phyloP scores from a whole-genome alignment of 2,329 filamentous ascomycete species.

The Trichoderma simmonsii region DNA sequence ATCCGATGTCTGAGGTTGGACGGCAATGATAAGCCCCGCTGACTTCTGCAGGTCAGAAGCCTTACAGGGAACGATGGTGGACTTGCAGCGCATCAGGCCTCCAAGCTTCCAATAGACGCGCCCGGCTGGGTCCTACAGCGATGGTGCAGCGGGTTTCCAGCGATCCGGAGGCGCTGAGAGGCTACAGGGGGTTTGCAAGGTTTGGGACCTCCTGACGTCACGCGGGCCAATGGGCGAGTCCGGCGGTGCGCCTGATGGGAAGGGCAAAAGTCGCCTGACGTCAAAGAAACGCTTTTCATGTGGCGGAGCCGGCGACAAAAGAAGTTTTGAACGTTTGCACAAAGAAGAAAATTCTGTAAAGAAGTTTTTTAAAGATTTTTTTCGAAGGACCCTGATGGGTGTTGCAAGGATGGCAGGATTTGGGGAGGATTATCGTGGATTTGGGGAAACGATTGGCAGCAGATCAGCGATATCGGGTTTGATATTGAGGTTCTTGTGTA shows the following conservation, averaged over 20 bases:
- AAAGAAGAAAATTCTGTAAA: not conserved
- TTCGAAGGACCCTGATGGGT: not conserved
- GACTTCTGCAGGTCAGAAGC: not conserved
- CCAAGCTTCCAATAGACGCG: not conserved
- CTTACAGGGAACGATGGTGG: not conserved
- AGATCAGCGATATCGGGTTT: not conserved
- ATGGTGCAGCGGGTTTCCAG: not conserved
- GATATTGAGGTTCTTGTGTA: not conserved
- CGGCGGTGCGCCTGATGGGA: not conserved
- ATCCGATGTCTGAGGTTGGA: not conserved
- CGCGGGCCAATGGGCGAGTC: constrained; percentile 2
- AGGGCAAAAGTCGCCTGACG: constrained; percentile 18
- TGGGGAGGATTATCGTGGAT: not conserved
- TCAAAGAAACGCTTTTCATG: constrained; percentile 29
- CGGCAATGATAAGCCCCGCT: not conserved
- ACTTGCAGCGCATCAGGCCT: not conserved
- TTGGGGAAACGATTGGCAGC: not conserved
- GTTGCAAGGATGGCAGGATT: not conserved
- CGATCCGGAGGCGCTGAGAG: not conserved
- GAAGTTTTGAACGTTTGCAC: not conserved
- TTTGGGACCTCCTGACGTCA: constrained; percentile 16
- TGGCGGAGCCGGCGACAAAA: constrained; percentile 27
- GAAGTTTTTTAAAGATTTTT: not conserved
- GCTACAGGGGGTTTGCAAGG: not conserved
- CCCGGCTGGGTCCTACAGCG: not conserved